These are phyloP conservation scores for Oryza meridionalis DNA, from an alignment of 176 grass and related monocot genomes.

Conservation along the genomic window DNA sequence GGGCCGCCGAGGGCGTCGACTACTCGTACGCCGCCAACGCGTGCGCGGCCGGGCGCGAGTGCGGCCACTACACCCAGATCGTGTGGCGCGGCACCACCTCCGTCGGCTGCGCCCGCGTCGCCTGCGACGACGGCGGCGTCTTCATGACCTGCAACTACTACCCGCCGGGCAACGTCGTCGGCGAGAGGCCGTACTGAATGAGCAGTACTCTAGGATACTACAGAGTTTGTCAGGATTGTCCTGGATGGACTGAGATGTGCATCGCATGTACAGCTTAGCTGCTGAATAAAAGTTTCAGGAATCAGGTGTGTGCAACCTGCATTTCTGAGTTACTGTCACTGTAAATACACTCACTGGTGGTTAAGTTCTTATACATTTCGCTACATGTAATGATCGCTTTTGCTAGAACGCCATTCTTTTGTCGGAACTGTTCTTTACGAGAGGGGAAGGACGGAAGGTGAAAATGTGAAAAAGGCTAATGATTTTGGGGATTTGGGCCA, in stretches of 20 bases:
- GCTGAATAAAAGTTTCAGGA: slow-evolving; percentile 1
- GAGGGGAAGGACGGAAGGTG: neutral
- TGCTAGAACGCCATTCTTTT: too few relatives aligned
- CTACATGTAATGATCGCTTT: too few relatives aligned
- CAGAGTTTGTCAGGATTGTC: neutral
- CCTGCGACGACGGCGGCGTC: slow-evolving; percentile 55
- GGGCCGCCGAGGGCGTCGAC: slow-evolving; percentile 65
- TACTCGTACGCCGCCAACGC: slow-evolving; percentile 65
- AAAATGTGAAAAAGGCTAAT: neutral
- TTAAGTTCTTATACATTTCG: too few relatives aligned
- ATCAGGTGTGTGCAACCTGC: neutral
- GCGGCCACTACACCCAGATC: slow-evolving; percentile 81
- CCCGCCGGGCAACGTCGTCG: slow-evolving; percentile 65
- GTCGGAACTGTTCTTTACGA: too few relatives aligned
- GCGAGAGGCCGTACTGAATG: slow-evolving; percentile 58
- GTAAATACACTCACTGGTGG: neutral
- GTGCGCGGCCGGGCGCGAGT: slow-evolving; percentile 49
- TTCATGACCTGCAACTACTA: slow-evolving; percentile 83
- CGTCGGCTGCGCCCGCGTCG: slow-evolving; percentile 53
- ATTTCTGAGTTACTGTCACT: neutral
- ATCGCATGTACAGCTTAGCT: neutral
- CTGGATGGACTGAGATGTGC: too few relatives aligned
- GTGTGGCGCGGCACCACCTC: slow-evolving; percentile 60
- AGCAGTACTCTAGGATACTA: neutral
- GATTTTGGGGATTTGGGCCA: neutral